Conservation (phyloP, 2,329 filamentous ascomycete species). For the Orbilia brochopaga region DNA sequence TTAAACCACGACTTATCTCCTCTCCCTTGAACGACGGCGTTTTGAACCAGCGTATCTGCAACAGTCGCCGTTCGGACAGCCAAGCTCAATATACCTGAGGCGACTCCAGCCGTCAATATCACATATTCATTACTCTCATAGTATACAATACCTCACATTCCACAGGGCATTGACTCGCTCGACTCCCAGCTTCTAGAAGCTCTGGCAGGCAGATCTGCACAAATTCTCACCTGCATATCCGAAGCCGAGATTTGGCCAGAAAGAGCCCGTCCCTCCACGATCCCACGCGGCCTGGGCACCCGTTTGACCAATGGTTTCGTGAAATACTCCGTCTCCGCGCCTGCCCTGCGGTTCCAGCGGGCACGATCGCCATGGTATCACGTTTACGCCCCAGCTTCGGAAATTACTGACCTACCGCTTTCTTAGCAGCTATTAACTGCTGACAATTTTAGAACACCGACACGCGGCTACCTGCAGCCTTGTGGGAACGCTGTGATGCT, state of each 20-base stretch:
- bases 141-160: neutral
- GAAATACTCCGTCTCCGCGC: slow-evolving; percentile 1
- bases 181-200: slow-evolving; percentile 27
- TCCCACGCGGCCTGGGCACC: slow-evolving; percentile 5
- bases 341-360: neutral
- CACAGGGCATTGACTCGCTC: no score
- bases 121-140: no score
- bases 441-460: slow-evolving; percentile 43
- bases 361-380: neutral
- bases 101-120: neutral
- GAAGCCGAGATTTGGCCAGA: slow-evolving; percentile 3
- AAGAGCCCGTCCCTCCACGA: slow-evolving; percentile 20
- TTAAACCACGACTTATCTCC: slow-evolving; percentile 23
- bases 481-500: slow-evolving; percentile 19
- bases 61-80: slow-evolving; percentile 13
- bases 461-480: slow-evolving; percentile 38
- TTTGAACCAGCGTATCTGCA: slow-evolving; percentile 13
- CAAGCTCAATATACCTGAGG: slow-evolving; percentile 1
- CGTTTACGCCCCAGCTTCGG: neutral
- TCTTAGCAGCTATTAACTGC: no score
- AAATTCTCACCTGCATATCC: slow-evolving; percentile 11
- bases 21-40: neutral
- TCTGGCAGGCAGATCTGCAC: slow-evolving; percentile 3
- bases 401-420: neutral
- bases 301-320: neutral